Evolutionary conservation across 805 yeast species (phyloP).

Genomic region (Teunomyces aglyptinius): DNA sequence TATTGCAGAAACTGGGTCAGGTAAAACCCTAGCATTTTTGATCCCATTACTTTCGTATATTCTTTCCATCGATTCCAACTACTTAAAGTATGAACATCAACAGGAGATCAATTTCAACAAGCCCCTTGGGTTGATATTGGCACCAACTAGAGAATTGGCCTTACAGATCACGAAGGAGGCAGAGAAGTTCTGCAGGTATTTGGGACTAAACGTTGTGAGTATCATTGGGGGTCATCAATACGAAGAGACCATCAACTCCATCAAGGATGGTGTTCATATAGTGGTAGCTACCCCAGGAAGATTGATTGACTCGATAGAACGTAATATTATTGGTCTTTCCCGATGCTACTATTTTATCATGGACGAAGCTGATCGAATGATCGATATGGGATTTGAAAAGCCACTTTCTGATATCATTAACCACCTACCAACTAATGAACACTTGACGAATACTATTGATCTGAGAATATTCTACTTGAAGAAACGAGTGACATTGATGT

Average conservation of each 20-base stretch:
- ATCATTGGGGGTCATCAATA: slow-evolving; percentile 90
- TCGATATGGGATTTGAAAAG: slow-evolving; percentile 89
- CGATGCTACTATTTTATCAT: slow-evolving; percentile 68
- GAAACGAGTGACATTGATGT: slow-evolving; percentile 75
- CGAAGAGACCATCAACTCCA: slow-evolving; percentile 62
- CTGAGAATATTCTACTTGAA: slow-evolving; percentile 34
- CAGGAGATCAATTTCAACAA: slow-evolving; percentile 51
- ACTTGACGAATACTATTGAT: slow-evolving; percentile 24
- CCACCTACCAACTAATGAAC: slow-evolving; percentile 45
- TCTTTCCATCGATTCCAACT: slow-evolving; percentile 30
- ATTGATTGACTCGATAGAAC: slow-evolving; percentile 72
- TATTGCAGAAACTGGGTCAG: slow-evolving; percentile 96
- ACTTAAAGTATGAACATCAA: slow-evolving; percentile 37
- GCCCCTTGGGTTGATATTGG: slow-evolving; percentile 77
- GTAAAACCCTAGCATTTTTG: slow-evolving; percentile 83
- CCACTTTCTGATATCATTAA: slow-evolving; percentile 63
- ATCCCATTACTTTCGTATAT: slow-evolving; percentile 68
- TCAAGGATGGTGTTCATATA: slow-evolving; percentile 68
- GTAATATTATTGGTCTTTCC: slow-evolving; percentile 57
- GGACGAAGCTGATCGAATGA: slow-evolving; percentile 97
- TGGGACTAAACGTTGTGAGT: slow-evolving; percentile 52
- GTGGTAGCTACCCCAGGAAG: slow-evolving; percentile 96
- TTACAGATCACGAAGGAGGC: slow-evolving; percentile 77
- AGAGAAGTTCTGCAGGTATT: slow-evolving; percentile 41
- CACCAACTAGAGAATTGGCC: slow-evolving; percentile 94